phyloP scores from a whole-genome alignment of 2,329 filamentous ascomycete genomes.

The Verticillium tricorpus region DNA sequence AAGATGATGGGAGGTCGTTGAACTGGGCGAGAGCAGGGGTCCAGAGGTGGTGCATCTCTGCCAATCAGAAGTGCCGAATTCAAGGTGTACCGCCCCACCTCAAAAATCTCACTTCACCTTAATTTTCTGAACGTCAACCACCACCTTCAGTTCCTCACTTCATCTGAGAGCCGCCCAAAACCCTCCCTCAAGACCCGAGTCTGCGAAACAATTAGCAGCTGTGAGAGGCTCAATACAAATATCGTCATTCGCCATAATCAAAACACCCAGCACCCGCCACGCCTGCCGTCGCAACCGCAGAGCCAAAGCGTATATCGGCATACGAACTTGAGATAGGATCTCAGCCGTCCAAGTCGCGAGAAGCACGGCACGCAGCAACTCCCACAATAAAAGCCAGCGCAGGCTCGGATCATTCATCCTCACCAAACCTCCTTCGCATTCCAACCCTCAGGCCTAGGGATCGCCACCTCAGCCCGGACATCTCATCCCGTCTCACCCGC shows the following conservation, averaged over 20 bases:
- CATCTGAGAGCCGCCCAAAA: background rate
- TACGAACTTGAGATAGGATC: background rate
- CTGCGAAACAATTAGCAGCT: background rate
- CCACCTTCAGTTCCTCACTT: background rate
- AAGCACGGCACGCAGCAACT: background rate
- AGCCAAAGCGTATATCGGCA: background rate
- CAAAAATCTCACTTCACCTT: constrained; percentile 2
- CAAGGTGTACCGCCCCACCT: background rate
- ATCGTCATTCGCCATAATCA: too few species aligned
- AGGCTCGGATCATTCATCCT: background rate
- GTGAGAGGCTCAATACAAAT: background rate
- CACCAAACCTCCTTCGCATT: background rate
- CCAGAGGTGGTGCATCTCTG: background rate
- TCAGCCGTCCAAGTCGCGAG: background rate
- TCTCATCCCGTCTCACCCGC: background rate
- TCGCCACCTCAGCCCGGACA: background rate
- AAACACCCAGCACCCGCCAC: too few species aligned
- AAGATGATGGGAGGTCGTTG: background rate
- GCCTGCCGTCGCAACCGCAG: background rate
- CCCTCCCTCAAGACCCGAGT: background rate
- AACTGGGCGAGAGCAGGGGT: background rate
- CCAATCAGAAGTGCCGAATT: background rate
- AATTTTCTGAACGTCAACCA: background rate
- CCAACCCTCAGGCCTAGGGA: too few species aligned
- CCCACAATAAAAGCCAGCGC: too few species aligned